Conservation (phyloP, 768 basidiomycete species). For the Auricularia cornea region DNA sequence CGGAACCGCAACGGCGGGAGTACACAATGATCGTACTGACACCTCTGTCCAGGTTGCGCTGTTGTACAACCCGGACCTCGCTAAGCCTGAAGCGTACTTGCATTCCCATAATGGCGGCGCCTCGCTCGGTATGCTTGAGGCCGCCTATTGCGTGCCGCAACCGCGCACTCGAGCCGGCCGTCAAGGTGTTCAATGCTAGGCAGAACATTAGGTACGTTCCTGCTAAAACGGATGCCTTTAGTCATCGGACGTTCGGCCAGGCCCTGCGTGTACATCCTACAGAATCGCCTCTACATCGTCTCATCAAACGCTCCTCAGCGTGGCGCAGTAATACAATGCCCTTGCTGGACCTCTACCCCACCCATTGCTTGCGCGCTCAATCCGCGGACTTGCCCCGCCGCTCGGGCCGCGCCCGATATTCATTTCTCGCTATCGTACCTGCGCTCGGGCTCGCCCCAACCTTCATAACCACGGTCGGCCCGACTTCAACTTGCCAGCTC, state of each 20-base stretch:
- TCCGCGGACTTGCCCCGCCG: too few relatives aligned
- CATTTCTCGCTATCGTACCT: too few relatives aligned
- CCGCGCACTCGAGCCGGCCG: conserved; percentile 35
- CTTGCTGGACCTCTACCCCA: neutral
- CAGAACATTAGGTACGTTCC: neutral
- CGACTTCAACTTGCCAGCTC: too few relatives aligned
- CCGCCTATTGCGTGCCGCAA: conserved; percentile 34
- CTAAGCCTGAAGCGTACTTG: conserved; percentile 37
- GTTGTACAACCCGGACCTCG: conserved; percentile 44
- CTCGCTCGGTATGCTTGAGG: conserved; percentile 31
- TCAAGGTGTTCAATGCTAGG: conserved; percentile 15
- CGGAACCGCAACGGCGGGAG: conserved; percentile 8
- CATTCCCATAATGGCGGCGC: conserved; percentile 21
- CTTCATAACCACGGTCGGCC: too few relatives aligned
- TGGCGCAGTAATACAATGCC: neutral
- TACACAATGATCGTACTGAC: conserved; percentile 29
- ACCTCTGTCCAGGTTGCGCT: conserved; percentile 34
- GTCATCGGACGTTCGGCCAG: neutral
- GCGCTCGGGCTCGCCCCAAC: too few relatives aligned
- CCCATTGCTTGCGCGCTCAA: too few relatives aligned
- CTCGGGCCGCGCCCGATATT: too few relatives aligned
- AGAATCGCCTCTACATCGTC: neutral
- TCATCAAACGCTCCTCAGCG: neutral
- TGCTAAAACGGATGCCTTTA: neutral
- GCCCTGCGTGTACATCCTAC: neutral